Conservation (phyloP, 352 stramenopile genomes). For the Globisporangium iwayamae region DNA sequence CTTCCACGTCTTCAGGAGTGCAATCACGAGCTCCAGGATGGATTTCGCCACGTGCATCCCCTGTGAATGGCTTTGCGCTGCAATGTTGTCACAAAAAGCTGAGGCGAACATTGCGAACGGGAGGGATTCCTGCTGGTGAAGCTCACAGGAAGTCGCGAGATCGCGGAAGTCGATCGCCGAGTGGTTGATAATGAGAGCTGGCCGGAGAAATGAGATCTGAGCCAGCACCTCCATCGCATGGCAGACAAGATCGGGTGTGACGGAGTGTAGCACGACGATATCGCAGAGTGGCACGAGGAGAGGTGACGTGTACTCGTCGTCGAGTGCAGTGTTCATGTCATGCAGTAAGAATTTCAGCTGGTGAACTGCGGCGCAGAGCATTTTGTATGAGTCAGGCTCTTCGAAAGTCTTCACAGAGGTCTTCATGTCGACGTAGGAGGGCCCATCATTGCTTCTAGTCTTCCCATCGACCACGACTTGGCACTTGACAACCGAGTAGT, state of each 20-base stretch:
- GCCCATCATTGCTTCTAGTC: too few relatives aligned
- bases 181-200: slow-evolving; percentile 14
- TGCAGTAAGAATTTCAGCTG: slow-evolving; percentile 23
- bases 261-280: slow-evolving; percentile 23
- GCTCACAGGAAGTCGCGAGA: slow-evolving; percentile 21
- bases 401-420: neutral
- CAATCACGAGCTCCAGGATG: neutral
- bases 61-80: neutral
- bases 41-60: neutral
- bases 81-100: slow-evolving; percentile 7
- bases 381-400: slow-evolving; percentile 12
- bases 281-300: slow-evolving; percentile 21
- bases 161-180: slow-evolving; percentile 13
- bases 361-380: slow-evolving; percentile 16
- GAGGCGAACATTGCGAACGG: slow-evolving; percentile 15
- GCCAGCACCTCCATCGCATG: slow-evolving; percentile 21
- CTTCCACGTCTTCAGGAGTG: slow-evolving; percentile 11
- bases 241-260: slow-evolving; percentile 21
- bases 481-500: slow-evolving; percentile 1
- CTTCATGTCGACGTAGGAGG: slow-evolving; percentile 8
- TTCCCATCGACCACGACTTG: neutral
- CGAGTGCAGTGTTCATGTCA: slow-evolving; percentile 17
- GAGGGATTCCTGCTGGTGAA: slow-evolving; percentile 24
- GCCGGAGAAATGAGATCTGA: slow-evolving; percentile 27
- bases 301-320: slow-evolving; percentile 14